Percentiles rank a stretch among this genome's conserved stretches.
phyloP scores from a whole-genome alignment of 2,329 filamentous ascomycete genomes.

The Truncatella angustata region DNA sequence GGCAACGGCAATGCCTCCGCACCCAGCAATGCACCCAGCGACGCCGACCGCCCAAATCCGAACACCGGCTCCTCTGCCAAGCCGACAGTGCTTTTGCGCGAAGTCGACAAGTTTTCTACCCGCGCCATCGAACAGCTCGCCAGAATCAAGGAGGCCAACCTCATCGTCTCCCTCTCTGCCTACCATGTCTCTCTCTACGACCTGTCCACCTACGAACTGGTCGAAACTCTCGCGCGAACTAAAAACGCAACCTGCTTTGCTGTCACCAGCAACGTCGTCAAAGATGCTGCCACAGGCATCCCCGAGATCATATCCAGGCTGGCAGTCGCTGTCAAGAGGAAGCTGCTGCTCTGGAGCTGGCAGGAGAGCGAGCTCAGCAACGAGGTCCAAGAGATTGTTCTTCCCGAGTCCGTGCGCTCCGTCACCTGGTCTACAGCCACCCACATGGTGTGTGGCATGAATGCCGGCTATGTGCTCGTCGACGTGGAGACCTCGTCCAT shows the following conservation, averaged over 20 bases:
- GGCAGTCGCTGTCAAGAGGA: conserved; percentile 89
- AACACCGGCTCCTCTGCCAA: conserved; percentile 38
- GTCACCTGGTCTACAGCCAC: conserved; percentile 89
- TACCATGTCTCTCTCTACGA: conserved; percentile 88
- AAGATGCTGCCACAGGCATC: conserved; percentile 81
- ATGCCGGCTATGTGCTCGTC: conserved; percentile 85
- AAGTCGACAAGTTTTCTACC: conserved; percentile 91
- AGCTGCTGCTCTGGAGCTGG: conserved; percentile 91
- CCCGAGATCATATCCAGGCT: conserved; percentile 89
- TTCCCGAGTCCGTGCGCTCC: conserved; percentile 81
- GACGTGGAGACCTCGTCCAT: conserved; percentile 74
- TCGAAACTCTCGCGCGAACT: conserved; percentile 77
- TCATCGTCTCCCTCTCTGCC: conserved; percentile 87
- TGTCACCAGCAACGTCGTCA: conserved; percentile 92
- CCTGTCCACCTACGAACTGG: conserved; percentile 76
- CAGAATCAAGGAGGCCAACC: conserved; percentile 91
- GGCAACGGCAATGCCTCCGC: conserved; percentile 21
- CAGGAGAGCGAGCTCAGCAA: conserved; percentile 28
- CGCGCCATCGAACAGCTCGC: conserved; percentile 90
- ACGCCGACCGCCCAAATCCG: conserved; percentile 13
- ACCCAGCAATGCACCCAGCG: conserved; percentile 2
- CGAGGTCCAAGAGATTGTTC: conserved; percentile 20
- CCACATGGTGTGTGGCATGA: conserved; percentile 85
- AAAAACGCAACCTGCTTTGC: conserved; percentile 89
- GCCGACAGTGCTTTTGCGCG: conserved; percentile 80